Percentiles rank a stretch among this genome's conserved stretches.
Conservation (phyloP, 805 yeast genomes). For the Groenewaldozyma tartarivorans region DNA sequence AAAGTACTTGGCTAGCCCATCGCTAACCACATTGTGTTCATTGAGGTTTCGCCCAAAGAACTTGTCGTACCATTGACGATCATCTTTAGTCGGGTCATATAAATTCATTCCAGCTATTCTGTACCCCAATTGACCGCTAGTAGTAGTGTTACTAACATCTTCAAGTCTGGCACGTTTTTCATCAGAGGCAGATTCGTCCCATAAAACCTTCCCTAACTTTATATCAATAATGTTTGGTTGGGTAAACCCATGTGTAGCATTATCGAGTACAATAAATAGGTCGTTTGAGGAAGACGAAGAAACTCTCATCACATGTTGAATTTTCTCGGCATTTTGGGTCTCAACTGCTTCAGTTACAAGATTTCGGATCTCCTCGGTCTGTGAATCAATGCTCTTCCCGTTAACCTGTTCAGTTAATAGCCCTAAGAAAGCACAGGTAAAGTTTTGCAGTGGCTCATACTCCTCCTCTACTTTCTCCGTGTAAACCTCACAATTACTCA, state of each 20-base stretch:
- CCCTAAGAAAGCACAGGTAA: slow-evolving; percentile 56
- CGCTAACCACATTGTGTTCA: slow-evolving; percentile 33
- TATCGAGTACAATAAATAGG: slow-evolving; percentile 55
- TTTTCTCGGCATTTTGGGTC: neutral
- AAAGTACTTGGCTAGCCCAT: slow-evolving; percentile 39
- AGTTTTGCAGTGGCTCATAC: slow-evolving; percentile 18
- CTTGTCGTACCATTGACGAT: slow-evolving; percentile 51
- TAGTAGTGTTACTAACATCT: slow-evolving; percentile 59
- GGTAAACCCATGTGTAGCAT: slow-evolving; percentile 49
- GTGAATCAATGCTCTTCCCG: neutral
- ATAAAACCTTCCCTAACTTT: slow-evolving; percentile 64
- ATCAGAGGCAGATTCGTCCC: slow-evolving; percentile 45
- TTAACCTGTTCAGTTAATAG: slow-evolving; percentile 31
- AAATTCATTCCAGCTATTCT: slow-evolving; percentile 87
- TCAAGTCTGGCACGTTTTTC: slow-evolving; percentile 57
- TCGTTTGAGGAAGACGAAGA: neutral
- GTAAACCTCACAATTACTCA: slow-evolving; percentile 4
- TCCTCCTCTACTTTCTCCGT: slow-evolving; percentile 3
- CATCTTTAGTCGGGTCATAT: slow-evolving; percentile 23
- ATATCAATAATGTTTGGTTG: slow-evolving; percentile 74
- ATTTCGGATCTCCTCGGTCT: slow-evolving; percentile 13
- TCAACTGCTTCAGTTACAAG: neutral
- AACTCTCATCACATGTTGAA: neutral
- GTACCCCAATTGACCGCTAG: slow-evolving; percentile 68
- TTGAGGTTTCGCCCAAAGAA: slow-evolving; percentile 58